These are phyloP conservation scores for Linum tenue DNA, from an alignment of 345 rosid species.

Conservation along the genomic window DNA sequence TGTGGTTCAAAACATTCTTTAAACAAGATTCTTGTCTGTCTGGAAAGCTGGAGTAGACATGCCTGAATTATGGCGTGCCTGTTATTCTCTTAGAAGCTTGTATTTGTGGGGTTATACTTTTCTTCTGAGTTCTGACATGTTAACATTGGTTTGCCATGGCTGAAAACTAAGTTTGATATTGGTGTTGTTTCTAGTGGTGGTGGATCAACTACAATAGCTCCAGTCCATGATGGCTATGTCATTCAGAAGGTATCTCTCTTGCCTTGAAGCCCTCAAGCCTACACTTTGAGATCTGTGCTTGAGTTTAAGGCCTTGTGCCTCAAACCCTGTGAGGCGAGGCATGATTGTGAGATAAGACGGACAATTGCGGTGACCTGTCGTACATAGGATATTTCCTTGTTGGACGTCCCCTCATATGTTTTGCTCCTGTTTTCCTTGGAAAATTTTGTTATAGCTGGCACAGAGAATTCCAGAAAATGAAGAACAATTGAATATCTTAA, in stretches of 20 bases:
- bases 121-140: background rate
- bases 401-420: no score
- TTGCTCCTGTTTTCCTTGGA: no score
- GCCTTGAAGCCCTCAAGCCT: background rate
- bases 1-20: background rate
- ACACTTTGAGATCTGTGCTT: background rate
- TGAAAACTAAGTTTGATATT: background rate
- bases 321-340: no score
- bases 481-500: no score
- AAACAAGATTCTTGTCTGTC: background rate
- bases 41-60: background rate
- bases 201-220: conserved; percentile 92
- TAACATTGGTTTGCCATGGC: background rate
- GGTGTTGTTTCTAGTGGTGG: conserved; percentile 59
- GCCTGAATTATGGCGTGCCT: background rate
- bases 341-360: no score
- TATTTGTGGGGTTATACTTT: background rate
- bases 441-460: no score
- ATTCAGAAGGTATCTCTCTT: conserved; percentile 70
- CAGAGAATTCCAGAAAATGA: no score
- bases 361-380: no score
- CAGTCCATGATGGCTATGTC: conserved; percentile 96
- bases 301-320: no score
- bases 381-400: no score
- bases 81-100: background rate